Base-by-base conservation (phyloP, 371 early-diverging fungal species). In the Mortierella sp. region DNA sequence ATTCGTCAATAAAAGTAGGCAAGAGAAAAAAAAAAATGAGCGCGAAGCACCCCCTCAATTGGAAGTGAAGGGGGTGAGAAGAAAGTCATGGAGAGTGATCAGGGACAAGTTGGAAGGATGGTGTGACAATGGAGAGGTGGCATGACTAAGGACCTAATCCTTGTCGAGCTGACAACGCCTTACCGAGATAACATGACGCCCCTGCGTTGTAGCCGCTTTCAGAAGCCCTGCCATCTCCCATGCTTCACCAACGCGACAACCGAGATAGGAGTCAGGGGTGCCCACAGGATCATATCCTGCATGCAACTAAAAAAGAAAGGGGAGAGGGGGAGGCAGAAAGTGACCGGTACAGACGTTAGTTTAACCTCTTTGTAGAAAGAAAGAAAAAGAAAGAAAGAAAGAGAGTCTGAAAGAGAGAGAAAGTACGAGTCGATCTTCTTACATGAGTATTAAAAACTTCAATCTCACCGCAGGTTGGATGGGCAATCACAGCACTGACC, bases 371-470 rank as follows among this genome's bases (percentile, higher is more conserved):
- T n/a, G n/a, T 37, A 9, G 37, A 37, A 37, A 37, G 37, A 72
- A 62, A 72, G 79, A 19, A 77, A 59, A 72, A 72, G 12, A n/a
- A 47, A 23, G 43, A 48, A 14, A 12, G 28, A 18, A 60, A 12
- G 16, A 29, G 21, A 4, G 51, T 16, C 16, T 9, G 79, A 19
- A 77, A 59, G 72, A 72, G 12, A n/a, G 55, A 23, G 43, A 48
- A 14, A 12, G 28, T 9, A 60, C 15, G 16, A 29, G 21, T n/a
- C n/a, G n/a, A n/a, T n/a, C 21, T 26, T 29, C 82, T 76, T 86
- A 86, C 91, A 81, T 90, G 91, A 3, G 89, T 90, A 19, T 87
- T 89, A 59, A 85, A 90, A 12, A 90, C 81, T 56, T 89, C 87
- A 30, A 89, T 75, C 14, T 86, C 62, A n/a, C 89, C 91, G 48